Percentiles rank a stretch among this genome's conserved stretches.
Conservation (phyloP, 345 rosid genomes). For the Aquilaria sinensis region DNA sequence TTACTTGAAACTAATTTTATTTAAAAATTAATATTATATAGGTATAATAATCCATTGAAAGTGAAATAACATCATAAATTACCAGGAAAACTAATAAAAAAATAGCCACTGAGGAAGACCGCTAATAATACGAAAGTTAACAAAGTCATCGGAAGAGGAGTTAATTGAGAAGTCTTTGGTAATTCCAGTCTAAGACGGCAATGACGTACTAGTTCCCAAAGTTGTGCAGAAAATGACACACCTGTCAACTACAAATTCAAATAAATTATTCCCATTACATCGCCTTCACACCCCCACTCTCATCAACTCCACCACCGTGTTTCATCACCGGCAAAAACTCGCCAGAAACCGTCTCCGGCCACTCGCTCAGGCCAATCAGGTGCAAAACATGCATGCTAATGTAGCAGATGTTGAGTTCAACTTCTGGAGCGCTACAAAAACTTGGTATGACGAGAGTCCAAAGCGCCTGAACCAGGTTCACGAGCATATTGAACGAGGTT, state of each 20-base stretch:
- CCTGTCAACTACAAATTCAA: not conserved
- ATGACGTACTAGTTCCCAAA: slow-evolving; percentile 17
- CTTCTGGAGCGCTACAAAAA: slow-evolving; percentile 29
- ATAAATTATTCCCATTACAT: not conserved
- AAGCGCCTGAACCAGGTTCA: not conserved
- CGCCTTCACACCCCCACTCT: not conserved
- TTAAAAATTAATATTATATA: no score
- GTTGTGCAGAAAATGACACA: not conserved
- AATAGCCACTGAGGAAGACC: not conserved
- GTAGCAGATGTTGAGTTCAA: slow-evolving; percentile 25
- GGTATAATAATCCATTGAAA: no score
- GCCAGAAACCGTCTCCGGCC: slow-evolving; percentile 8
- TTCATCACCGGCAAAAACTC: slow-evolving; percentile 5
- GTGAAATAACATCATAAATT: no score
- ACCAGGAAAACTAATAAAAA: no score
- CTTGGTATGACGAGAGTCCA: not conserved
- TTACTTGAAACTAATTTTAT: no score
- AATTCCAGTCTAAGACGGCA: slow-evolving; percentile 31
- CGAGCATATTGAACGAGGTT: no score
- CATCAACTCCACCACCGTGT: slow-evolving; percentile 2
- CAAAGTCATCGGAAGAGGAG: not conserved
- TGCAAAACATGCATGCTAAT: not conserved
- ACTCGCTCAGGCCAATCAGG: slow-evolving; percentile 1
- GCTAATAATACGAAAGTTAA: not conserved
- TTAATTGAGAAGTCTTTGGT: not conserved